Evolutionary conservation across 495 filamentous ascomycete genomes (phyloP), one percentile per base, ranked within the genome.

Genomic region (Aspergillus homomorphus): DNA sequence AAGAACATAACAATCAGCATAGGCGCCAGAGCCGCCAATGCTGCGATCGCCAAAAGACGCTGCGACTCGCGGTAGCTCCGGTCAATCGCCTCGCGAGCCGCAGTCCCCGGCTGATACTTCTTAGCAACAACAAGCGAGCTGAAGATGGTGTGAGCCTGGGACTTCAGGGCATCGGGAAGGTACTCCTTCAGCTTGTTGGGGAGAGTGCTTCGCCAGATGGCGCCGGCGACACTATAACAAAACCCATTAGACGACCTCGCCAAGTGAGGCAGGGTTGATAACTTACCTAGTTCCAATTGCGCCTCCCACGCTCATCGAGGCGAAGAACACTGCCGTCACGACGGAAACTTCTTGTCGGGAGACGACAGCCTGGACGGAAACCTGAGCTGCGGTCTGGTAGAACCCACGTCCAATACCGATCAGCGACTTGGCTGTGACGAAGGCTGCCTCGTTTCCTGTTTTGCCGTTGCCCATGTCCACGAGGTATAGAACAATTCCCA

Each of bases 191-290:
- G 53, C 22, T 63, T 69, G 0, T n/a, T 38, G 0, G 63, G 66
- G 12, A 69, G 66, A 10, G 57, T 62, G 23, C 59, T 66, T 20
- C 66, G 56, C 66, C 66, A 69, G 51, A 69, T 66, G n/a, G 66
- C 66, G 1, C 66, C 66, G 2, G 63, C 66, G 2, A 69, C 66
- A 43, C 66, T 63, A 20, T 18, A 2, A 18, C 10, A 20, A 4
- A 2, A 18, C 26, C 21, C 12, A 8, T 53, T 21, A 19, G 18
- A 42, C 51, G 18, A 53, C 51, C 5, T 53, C 22, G 20, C 5
- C 16, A n/a, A 33, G 28, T 9, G 15, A 16, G 21, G 10, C n/a
- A 30, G 6, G 12, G 8, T 33, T 21, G 44, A 12, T 19, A n/a
- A 42, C 55, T 30, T 23, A 66, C 63, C 63, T 68, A 7, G 66